Conservation (phyloP, 768 basidiomycete species). For the Cantharellus cinnabarinus region DNA sequence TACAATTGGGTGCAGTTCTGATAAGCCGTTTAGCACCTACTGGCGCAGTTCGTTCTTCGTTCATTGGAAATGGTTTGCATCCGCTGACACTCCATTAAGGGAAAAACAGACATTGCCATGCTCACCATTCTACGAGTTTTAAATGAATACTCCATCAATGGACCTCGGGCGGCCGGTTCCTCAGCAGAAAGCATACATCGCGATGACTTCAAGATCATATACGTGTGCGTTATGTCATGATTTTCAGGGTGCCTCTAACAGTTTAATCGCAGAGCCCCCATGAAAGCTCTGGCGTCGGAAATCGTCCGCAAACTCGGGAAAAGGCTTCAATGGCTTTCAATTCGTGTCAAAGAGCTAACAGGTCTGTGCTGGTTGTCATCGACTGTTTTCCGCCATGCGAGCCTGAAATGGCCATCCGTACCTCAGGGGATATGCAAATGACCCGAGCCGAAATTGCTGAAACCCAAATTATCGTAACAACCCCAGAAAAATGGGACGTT, state of each 20-base stretch:
- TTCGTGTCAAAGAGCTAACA: conserved; percentile 78
- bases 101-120: conserved; percentile 98
- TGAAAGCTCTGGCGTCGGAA: conserved; percentile 95
- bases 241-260: background rate
- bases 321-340: conserved; percentile 69
- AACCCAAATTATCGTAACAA: conserved; percentile 96
- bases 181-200: conserved; percentile 33
- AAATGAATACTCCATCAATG: conserved; percentile 31
- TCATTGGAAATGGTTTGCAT: background rate
- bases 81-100: conserved; percentile 26
- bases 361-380: conserved; percentile 23
- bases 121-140: conserved; percentile 79
- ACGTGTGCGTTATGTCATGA: conserved; percentile 40
- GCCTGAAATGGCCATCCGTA: background rate
- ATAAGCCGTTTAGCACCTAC: conserved; percentile 51
- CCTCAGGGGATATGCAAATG: conserved; percentile 79
- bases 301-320: conserved; percentile 86
- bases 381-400: too few species aligned
- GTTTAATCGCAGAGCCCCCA: conserved; percentile 49
- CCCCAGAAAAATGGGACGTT: conserved; percentile 99
- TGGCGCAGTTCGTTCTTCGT: conserved; percentile 48
- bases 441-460: conserved; percentile 82
- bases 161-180: background rate
- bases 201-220: conserved; percentile 84
- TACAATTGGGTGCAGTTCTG: background rate